Conservation (phyloP, 2,329 filamentous ascomycete genomes). For the Claviceps maximensis region DNA sequence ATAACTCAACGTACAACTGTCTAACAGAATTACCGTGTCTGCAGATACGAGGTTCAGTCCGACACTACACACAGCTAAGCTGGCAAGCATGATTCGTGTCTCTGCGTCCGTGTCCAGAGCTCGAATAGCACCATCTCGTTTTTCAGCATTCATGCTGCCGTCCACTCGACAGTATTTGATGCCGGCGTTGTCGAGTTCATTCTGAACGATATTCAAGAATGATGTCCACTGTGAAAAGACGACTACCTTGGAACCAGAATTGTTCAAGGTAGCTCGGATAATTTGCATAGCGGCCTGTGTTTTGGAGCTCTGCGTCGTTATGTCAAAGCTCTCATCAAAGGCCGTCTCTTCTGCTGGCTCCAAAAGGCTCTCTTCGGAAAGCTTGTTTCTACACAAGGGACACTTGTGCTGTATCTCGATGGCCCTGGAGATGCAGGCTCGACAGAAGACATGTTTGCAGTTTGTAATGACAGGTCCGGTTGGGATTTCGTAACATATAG, state of each 20-base stretch:
- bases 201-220: conserved; percentile 59
- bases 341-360: conserved; percentile 47
- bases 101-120: conserved; percentile 52
- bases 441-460: conserved; percentile 72
- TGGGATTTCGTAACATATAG: conserved; percentile 64
- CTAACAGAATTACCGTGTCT: conserved; percentile 70
- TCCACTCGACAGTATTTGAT: conserved; percentile 63
- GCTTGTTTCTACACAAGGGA: conserved; percentile 65
- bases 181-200: conserved; percentile 46
- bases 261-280: conserved; percentile 52
- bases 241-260: conserved; percentile 53
- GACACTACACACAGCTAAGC: conserved; percentile 69
- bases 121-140: conserved; percentile 59
- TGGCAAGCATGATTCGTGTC: conserved; percentile 68
- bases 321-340: conserved; percentile 40
- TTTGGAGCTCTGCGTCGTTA: conserved; percentile 62
- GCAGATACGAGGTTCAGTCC: conserved; percentile 78
- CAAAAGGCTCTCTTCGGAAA: conserved; percentile 46
- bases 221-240: conserved; percentile 69
- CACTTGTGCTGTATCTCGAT: conserved; percentile 68
- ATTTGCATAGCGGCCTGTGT: conserved; percentile 69
- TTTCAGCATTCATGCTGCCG: conserved; percentile 58
- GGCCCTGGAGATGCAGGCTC: conserved; percentile 57
- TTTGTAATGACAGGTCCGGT: conserved; percentile 67
- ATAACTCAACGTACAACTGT: conserved; percentile 44